Conservation (phyloP, 2,329 filamentous ascomycete species). For the Botrytis paeoniae region DNA sequence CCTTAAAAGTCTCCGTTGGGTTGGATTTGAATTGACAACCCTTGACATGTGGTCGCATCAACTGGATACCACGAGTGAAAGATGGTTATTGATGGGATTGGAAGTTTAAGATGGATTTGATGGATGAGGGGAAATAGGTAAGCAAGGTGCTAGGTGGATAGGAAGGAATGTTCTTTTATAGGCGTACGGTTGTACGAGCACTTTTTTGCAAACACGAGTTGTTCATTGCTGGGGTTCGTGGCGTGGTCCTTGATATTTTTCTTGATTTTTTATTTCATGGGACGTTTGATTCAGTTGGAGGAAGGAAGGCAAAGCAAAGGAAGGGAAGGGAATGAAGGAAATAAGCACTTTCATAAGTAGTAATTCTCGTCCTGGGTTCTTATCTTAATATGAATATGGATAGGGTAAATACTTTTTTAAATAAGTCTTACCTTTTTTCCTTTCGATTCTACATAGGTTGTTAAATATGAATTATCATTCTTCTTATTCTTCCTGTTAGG, state of each 20-base stretch:
- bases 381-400: neutral
- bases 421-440: neutral
- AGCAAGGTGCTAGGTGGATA: constrained; percentile 12
- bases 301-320: neutral
- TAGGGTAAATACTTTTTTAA: neutral
- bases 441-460: neutral
- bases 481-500: no score
- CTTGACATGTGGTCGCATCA: constrained; percentile 70
- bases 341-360: neutral
- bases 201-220: constrained; percentile 7
- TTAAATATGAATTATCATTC: neutral
- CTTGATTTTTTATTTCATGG: neutral
- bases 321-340: neutral
- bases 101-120: constrained; percentile 58
- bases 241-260: neutral
- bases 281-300: neutral
- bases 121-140: neutral
- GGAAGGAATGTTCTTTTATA: neutral
- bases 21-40: constrained; percentile 81
- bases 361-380: neutral
- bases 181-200: constrained; percentile 8
- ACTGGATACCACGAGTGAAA: constrained; percentile 65
- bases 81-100: constrained; percentile 87
- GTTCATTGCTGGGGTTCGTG: constrained; percentile 15
- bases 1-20: constrained; percentile 85